Evolutionary conservation across 2,329 filamentous ascomycete genomes (phyloP), one percentile per base, ranked within the genome.

Genomic region (Colletotrichum endophyticum): DNA sequence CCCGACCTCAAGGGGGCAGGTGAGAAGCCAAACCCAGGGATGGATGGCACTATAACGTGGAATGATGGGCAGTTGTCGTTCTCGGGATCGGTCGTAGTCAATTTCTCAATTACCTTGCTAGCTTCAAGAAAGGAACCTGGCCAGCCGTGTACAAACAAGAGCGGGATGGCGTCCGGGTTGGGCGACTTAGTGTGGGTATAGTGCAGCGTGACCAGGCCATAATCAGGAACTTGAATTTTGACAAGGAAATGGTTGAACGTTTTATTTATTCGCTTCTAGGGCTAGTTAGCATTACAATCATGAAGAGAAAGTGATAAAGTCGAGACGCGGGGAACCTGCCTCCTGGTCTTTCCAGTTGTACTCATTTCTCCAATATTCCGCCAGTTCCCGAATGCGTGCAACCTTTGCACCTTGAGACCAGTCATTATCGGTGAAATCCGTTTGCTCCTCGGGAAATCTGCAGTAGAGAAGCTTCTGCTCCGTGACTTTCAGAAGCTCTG

Each of bases 21-120:
- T 1, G 85, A 87, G 78, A 88, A 89, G 13, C 84, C 87, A 75
- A 84, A 89, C 25, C 86, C 87, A 1, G 87, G 86, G 3, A 86
- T 78, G 6, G 84, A 86, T 6, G 88, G 88, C 0, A 85, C 86
- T 5, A 90, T 84, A 39, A 89, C 82, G 78, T 89, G 86, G 80
- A 88, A 90, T 5, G 87, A 83, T 22, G 84, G 85, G 12, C 76
- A 49, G 3, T 72, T 70, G 8, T 79, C 73, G 13, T 80, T 73
- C 1, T 78, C 28, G 0, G 84, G 83, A 7, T 80, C 78, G 4
- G 81, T 81, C 19, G 87, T 80, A 3, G 78, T 78, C 9, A 83
- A 80, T 6, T 28, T 12, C 2, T 44, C 27, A 49, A 87, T 79
- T 32, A 88, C 81, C 28, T 81, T 81, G 16, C 78, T 76, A 8